Base-by-base conservation (phyloP, 2,329 filamentous ascomycete genomes). In the Aspergillus sp. region DNA sequence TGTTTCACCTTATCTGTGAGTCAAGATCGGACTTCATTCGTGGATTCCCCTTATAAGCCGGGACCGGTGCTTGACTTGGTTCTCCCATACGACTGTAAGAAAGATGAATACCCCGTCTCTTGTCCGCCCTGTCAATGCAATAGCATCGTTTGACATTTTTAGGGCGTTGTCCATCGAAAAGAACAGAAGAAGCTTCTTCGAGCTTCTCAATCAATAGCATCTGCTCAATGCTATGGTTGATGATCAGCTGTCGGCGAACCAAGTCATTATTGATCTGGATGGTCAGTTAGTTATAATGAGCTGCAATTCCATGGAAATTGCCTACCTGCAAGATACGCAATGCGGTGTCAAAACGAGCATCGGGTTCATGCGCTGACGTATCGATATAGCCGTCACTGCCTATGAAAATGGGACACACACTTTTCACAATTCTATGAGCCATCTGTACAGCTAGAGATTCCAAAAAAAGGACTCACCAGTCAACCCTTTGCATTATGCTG, bases 21-120 rank as follows among this genome's bases (percentile, higher is more conserved):
- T 80, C 83, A 28, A 80, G 73, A 60, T 94, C 86, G 1, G 86
- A 83, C 59, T 84, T 85, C 81, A 95, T 94, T n/a, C 89, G 81
- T 27, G 85, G 74, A 7, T 68, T 69, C 35, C 77, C 73, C 0
- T 60, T 65, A 53, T 72, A 80, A 10, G 76, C 74, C 5, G 72
- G 64, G 4, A 85, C 73, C 8, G 78, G 77, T 35, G 71, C 68
- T 34, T 76, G 70, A 42, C 69, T 77, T 43, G 72, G 63, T 38
- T 72, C 72, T n/a, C 73, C 74, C 42, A 62, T 64, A 30, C 70
- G 67, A 29, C 70, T 71, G 58, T 67, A 76, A 19, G 70, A 75
- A 49, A 86, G 75, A 58, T 80, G 77, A 41, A 82, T 66, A 39
- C 82, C 87, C 60, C 76, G 76, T 48, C 73, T 77, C 36, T 72